These are phyloP conservation scores for Exophiala sp. DNA, from an alignment of 2,329 filamentous ascomycete genomes.

Conservation along the genomic window DNA sequence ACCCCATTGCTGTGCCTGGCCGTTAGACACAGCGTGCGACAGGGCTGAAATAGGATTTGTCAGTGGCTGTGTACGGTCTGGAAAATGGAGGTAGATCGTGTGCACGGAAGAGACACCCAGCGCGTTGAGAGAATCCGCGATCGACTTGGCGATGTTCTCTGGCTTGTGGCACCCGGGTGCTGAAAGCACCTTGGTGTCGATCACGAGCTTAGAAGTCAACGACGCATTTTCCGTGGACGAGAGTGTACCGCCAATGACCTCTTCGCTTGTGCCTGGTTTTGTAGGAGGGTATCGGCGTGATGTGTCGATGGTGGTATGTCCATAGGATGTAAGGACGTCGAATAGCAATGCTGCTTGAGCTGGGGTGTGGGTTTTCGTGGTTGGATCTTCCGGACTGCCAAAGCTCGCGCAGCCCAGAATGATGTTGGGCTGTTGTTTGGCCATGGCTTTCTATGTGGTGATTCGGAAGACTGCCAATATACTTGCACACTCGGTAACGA, in stretches of 20 bases:
- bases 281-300: constrained; percentile 31
- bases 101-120: constrained; percentile 43
- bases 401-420: constrained; percentile 9
- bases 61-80: constrained; percentile 46
- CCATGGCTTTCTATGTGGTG: not conserved
- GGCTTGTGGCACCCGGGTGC: constrained; percentile 30
- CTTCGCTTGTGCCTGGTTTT: constrained; percentile 35
- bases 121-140: constrained; percentile 33
- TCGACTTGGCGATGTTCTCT: constrained; percentile 31
- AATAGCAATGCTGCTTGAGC: constrained; percentile 29
- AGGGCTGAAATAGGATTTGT: constrained; percentile 17
- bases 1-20: constrained; percentile 36
- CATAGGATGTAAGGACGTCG: constrained; percentile 31
- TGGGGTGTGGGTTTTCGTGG: constrained; percentile 11
- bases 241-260: constrained; percentile 2
- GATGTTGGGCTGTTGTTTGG: not conserved
- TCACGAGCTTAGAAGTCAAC: constrained; percentile 29
- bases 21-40: constrained; percentile 2
- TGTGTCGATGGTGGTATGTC: constrained; percentile 33
- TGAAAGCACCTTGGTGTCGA: constrained; percentile 46
- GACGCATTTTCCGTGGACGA: not conserved
- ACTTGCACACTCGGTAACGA: no score
- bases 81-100: constrained; percentile 51
- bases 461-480: not conserved
- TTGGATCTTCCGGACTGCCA: constrained; percentile 2